These are phyloP conservation scores for Rhodotorula sp. DNA, from an alignment of 1,284 basidiomycete genomes.

Conservation along the genomic window DNA sequence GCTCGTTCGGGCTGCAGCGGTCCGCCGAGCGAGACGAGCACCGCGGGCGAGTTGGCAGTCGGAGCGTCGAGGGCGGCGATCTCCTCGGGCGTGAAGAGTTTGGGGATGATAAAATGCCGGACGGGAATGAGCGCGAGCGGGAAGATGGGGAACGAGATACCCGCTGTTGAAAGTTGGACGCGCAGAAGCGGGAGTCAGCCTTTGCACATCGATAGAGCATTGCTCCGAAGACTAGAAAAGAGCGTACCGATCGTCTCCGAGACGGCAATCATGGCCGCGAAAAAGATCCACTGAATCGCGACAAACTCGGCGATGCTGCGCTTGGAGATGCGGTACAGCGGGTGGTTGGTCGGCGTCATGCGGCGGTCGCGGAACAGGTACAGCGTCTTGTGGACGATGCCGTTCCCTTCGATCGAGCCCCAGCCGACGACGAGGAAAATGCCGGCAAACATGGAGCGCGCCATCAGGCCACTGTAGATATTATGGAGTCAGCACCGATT, in stretches of 20 bases:
- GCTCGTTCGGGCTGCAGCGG: conserved; percentile 28
- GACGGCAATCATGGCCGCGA: conserved; percentile 85
- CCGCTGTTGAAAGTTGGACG: conserved; percentile 25
- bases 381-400: conserved; percentile 77
- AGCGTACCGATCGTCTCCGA: conserved; percentile 82
- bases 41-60: conserved; percentile 43
- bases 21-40: conserved; percentile 44
- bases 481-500: conserved; percentile 2
- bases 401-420: conserved; percentile 63
- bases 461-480: conserved; percentile 59
- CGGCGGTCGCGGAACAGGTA: conserved; percentile 75
- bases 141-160: conserved; percentile 44
- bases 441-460: conserved; percentile 43
- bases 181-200: background rate
- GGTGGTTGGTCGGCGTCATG: conserved; percentile 64
- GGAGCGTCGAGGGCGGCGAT: conserved; percentile 66
- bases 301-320: conserved; percentile 76
- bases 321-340: conserved; percentile 70
- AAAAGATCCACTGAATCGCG: conserved; percentile 75
- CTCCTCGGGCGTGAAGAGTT: conserved; percentile 75
- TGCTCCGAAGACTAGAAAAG: background rate
- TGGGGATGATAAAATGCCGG: conserved; percentile 69
- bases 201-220: background rate
- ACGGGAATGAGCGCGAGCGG: conserved; percentile 85
- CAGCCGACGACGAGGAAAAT: conserved; percentile 38